Conservation (phyloP, 2,329 filamentous ascomycete species). For the Proliferodiscus dingleyae region DNA sequence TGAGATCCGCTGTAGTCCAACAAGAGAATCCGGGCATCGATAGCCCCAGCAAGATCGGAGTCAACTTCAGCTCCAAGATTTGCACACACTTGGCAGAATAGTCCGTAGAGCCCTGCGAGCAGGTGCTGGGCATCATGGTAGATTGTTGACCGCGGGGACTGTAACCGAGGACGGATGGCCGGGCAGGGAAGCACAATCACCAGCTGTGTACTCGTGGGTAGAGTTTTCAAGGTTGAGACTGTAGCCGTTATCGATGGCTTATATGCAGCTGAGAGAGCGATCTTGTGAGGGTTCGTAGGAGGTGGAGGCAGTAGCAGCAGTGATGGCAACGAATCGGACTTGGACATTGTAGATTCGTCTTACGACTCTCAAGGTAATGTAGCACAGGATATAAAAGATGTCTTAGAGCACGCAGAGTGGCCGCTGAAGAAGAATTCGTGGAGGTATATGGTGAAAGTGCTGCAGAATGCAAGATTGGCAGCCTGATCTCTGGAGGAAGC, state of each 20-base stretch:
- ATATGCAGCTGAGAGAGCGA: conserved; percentile 54
- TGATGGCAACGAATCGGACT: conserved; percentile 35
- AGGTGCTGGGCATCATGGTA: conserved; percentile 70
- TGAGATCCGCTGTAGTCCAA: conserved; percentile 52
- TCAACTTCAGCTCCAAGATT: conserved; percentile 51
- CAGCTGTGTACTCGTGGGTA: conserved; percentile 24
- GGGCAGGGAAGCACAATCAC: conserved; percentile 57
- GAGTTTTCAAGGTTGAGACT: conserved; percentile 44
- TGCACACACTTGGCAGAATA: conserved; percentile 69
- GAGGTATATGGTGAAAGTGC: too few relatives aligned
- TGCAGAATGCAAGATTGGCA: too few relatives aligned
- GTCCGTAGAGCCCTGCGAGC: conserved; percentile 71
- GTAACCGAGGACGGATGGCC: conserved; percentile 42
- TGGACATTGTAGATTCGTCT: conserved; percentile 7
- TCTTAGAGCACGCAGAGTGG: too few relatives aligned
- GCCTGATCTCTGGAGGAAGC: too few relatives aligned
- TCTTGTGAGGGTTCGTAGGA: conserved; percentile 48
- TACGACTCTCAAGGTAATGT: too few relatives aligned
- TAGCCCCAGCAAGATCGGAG: conserved; percentile 61
- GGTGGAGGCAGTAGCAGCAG: conserved; percentile 61
- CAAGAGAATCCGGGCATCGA: conserved; percentile 72
- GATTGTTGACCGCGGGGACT: conserved; percentile 45
- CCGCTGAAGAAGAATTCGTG: too few relatives aligned
- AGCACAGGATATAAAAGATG: too few relatives aligned
- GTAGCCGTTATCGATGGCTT: conserved; percentile 51